phyloP scores from a whole-genome alignment of 2,329 filamentous ascomycete species.

The Cladosporium phlei region DNA sequence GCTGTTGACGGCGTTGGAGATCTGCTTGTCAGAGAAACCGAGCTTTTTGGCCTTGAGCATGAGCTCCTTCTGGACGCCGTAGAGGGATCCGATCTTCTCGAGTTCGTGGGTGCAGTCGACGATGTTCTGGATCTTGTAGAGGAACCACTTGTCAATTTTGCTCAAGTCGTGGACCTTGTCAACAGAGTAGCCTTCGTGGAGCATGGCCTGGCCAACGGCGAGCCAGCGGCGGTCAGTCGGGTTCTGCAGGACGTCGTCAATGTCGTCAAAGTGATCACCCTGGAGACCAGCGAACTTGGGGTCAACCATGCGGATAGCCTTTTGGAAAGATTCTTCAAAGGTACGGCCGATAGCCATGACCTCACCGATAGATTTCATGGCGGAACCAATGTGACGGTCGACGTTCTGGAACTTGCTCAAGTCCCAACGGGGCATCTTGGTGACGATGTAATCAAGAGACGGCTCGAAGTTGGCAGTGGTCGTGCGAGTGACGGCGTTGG shows the following conservation, averaged over 20 bases:
- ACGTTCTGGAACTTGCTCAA: constrained; percentile 98
- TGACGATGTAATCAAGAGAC: constrained; percentile 94
- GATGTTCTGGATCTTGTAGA: constrained; percentile 97
- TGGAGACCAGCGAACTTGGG: constrained; percentile 89
- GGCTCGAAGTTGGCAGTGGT: constrained; percentile 99
- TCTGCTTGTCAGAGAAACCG: constrained; percentile 96
- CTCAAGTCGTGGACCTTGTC: constrained; percentile 88
- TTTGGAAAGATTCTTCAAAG: constrained; percentile 98
- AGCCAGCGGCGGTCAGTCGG: constrained; percentile 96
- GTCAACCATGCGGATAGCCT: constrained; percentile 95
- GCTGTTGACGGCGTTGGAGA: constrained; percentile 76
- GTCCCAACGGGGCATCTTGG: constrained; percentile 98
- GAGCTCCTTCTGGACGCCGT: constrained; percentile 81
- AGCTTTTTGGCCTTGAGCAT: constrained; percentile 92
- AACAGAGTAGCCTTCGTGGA: constrained; percentile 91
- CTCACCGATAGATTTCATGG: constrained; percentile 99
- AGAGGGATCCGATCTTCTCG: constrained; percentile 74
- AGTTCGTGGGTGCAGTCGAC: constrained; percentile 85
- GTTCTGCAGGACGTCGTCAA: constrained; percentile 85
- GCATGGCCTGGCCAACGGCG: constrained; percentile 94
- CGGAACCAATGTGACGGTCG: constrained; percentile 91
- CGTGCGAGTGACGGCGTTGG: constrained; percentile 96
- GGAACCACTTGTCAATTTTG: constrained; percentile 99
- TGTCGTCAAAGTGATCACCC: constrained; percentile 87
- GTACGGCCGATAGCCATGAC: constrained; percentile 99